Base-by-base conservation (phyloP, 768 basidiomycete genomes). In the Lentinus tigrinus region DNA sequence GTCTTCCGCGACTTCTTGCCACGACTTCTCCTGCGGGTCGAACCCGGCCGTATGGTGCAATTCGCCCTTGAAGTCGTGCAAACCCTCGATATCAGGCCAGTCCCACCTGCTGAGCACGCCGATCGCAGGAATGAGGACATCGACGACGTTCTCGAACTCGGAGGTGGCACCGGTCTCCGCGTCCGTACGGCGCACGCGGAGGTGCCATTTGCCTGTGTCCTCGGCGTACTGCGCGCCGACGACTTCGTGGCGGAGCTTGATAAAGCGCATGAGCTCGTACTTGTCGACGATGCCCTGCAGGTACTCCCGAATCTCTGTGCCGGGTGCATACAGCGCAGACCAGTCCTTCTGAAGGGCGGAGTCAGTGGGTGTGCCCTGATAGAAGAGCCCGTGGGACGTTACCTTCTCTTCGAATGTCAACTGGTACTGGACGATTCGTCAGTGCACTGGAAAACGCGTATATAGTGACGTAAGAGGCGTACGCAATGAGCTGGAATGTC, bases 11-110 rank as follows among this genome's bases (percentile, higher is more conserved):
- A 73, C 78, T 11, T 78, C 78, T 63, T 77, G 67, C 79, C 78
- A 80, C 10, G 64, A 62, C 43, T 67, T 66, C 19, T 64, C 63
- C 10, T 62, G 61, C 27, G 73, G 72, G 17, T 82, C 78, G 83
- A 86, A 88, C 2, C 79, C 66, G 0, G 86, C 88, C n/a, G 82
- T 84, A 62, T 91, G 88, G 0, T 85, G 70, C 14, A 87, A 68
- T 47, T 72, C 75, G 5, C 88, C 88, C 58, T 78, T 72, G 70
- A 85, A 89, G 8, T 68, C 72, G 14, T 81, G 69, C 28, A 88
- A 66, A 4, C 85, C 87, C 8, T 74, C 68, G 42, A 89, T 86
- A 46, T 85, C 78, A 2, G 88, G 88, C 87, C 86, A 89, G 28
- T 78, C 74, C 85, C 85, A 88, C 6, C 81, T 70, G 49, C 81